Percentiles rank a stretch among this genome's conserved stretches.
Conservation (phyloP, 1,139 yeast genomes). For the Scheffersomyces lignicola region DNA sequence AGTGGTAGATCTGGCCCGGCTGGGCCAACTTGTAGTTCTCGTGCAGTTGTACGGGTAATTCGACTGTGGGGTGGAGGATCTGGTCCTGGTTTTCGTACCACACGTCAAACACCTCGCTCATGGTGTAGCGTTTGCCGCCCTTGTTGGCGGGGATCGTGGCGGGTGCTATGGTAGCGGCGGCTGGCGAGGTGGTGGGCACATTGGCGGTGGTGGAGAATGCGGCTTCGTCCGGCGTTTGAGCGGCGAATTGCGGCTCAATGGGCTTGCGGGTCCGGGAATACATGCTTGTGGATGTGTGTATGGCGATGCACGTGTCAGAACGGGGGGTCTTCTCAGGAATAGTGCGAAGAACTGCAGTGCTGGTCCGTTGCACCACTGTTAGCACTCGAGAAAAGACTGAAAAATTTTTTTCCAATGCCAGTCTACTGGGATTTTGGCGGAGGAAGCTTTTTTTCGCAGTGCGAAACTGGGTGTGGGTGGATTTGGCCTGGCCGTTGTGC, state of each 20-base stretch:
- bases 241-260: slow-evolving; percentile 12
- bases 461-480: too few relatives aligned
- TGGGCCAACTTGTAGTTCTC: slow-evolving; percentile 31
- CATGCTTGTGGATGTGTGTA: slow-evolving; percentile 11
- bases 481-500: too few relatives aligned
- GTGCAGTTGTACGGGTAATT: slow-evolving; percentile 24
- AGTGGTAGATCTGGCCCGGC: slow-evolving; percentile 39
- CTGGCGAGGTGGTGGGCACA: slow-evolving; percentile 10
- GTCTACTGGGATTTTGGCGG: too few relatives aligned
- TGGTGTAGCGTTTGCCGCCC: slow-evolving; percentile 42
- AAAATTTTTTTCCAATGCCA: too few relatives aligned
- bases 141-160: slow-evolving; percentile 37
- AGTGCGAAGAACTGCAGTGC: too few relatives aligned
- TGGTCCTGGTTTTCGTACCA: slow-evolving; percentile 48
- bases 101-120: slow-evolving; percentile 55
- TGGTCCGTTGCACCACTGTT: too few relatives aligned
- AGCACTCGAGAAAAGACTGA: too few relatives aligned
- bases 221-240: slow-evolving; percentile 9
- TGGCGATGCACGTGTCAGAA: too few relatives aligned
- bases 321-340: too few relatives aligned
- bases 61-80: slow-evolving; percentile 24
- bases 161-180: slow-evolving; percentile 5
- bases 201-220: slow-evolving; percentile 5
- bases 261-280: slow-evolving; percentile 15
- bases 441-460: too few relatives aligned